Conservation (phyloP, 2,329 filamentous ascomycete species). For the Colletotrichum viniferum region DNA sequence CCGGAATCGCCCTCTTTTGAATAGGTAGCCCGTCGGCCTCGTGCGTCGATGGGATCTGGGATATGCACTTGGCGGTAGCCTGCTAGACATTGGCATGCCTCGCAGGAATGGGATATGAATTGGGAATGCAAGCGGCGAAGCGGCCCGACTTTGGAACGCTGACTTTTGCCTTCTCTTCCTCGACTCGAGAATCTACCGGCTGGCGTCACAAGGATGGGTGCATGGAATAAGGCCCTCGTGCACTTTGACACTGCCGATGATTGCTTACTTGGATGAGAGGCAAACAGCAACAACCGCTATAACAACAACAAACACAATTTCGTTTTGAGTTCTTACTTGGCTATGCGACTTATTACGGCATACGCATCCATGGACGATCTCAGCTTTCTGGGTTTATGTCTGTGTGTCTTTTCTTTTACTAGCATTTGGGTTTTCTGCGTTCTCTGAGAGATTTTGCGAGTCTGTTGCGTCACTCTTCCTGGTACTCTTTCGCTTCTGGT, state of each 20-base stretch:
- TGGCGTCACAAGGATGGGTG: background rate
- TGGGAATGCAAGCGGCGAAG: background rate
- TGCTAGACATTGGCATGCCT: background rate
- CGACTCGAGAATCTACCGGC: background rate
- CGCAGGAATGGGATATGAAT: background rate
- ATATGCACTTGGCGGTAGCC: background rate
- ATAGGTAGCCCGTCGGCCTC: background rate
- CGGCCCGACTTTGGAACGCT: background rate
- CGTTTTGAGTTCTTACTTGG: background rate
- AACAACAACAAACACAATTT: background rate
- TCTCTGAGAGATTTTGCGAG: background rate
- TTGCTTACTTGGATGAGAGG: background rate
- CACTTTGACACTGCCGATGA: background rate
- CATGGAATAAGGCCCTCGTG: background rate
- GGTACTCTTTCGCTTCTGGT: background rate
- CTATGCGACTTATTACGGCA: background rate
- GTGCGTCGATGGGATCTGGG: background rate
- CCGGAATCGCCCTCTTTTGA: background rate
- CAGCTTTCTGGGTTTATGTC: background rate
- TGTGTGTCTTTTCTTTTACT: background rate
- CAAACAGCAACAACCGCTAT: background rate
- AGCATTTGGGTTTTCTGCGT: background rate
- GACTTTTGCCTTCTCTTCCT: background rate
- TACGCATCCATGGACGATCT: background rate
- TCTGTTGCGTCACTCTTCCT: background rate